Base-by-base conservation (phyloP, 169 alveolate genomes). In the Cryptosporidium ryanae region DNA sequence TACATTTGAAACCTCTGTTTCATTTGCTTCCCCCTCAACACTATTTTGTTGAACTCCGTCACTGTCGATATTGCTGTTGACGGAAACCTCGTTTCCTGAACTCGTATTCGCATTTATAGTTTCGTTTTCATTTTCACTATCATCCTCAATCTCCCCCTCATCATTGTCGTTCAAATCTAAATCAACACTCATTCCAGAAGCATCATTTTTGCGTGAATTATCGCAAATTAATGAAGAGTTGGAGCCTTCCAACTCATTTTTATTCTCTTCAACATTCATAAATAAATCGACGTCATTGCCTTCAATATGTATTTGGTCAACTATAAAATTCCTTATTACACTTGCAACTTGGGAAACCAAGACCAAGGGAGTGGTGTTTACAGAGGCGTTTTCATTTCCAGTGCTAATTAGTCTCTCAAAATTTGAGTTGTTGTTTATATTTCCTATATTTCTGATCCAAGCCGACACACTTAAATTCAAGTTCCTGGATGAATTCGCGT, bases 371-470 rank as follows among this genome's bases (percentile, higher is more conserved):
- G 67, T 68, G 32, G 55, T 49, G 21, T 64, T 68, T 31, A 68
- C 83, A 13, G 43, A 25, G 10, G 57, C 59, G 23, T 55, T 55
- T 44, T 38, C 43, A 13, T 31, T 31, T 15, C 43, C 83, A 12
- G 54, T 64, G 13, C 50, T 49, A 15, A 68, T 49, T 13, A 68
- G 32, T 49, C 66, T 48, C 23, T 52, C 83, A 1, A 68, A 34
- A 38, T 68, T 50, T 31, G 43, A 23, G 32, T 68, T 50, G n/a
- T 64, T 52, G 17, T 52, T 52, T 0, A 68, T 52, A 68, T 68
- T 65, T 17, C 83, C 83, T 27, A 68, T 68, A 31, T 68, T 68
- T 21, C 83, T 68, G n/a, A 68, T 68, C 27, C 50, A 52, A 17
- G 83, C 55, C 12, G 83, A 48, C 2, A 68, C 83, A 68, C 55